Evolutionary conservation across 495 filamentous ascomycete species (phyloP), one percentile per base, ranked within the genome.

Genomic region (Hyaloscypha variabilis): DNA sequence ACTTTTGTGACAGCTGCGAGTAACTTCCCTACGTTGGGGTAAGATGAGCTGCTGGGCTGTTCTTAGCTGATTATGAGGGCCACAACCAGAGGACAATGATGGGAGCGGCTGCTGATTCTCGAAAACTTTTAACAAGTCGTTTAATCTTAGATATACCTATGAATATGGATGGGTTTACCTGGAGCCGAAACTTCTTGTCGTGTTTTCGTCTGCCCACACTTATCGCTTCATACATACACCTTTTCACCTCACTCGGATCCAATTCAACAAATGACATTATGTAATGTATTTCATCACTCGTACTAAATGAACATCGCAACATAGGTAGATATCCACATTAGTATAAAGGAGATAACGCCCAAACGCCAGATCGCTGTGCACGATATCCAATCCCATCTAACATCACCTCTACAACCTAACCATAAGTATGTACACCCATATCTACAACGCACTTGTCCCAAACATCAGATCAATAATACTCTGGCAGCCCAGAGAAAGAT

Each of bases 401-500:
- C 30, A 14, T 49, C 49, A 53, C 26, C 19, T 50, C 51, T 50
- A 42, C 50, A 10, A 26, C 10, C 39, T 17, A 46, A 14, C 39
- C 11, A 17, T 46, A 46, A 17, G 3, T 46, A 46, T 46, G 19
- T 17, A 46, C 6, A 46, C 8, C 14, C 39, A 46, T 46, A 46
- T 46, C 39, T 46, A 46, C 39, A 46, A 17, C 17, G 5, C 31
- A 36, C 50, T 39, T 24, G 34, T 51, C 8, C 30, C 34, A n/a
- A 1, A 6, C 30, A 14, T 23, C 26, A 25, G 39, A 14, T 69
- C 60, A 96, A 79, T 91, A 96, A 74, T 79, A 82, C 77, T 96
- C 93, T 31, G 87, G 81, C 61, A 90, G 71, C 10, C 76, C 79
- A 8, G 78, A 79, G 78, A 93, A 98, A 74, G 86, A 87, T 8